These are phyloP conservation scores for Amborella trichopoda DNA, from an alignment of 164 flowering plant species.

Conservation along the genomic window DNA sequence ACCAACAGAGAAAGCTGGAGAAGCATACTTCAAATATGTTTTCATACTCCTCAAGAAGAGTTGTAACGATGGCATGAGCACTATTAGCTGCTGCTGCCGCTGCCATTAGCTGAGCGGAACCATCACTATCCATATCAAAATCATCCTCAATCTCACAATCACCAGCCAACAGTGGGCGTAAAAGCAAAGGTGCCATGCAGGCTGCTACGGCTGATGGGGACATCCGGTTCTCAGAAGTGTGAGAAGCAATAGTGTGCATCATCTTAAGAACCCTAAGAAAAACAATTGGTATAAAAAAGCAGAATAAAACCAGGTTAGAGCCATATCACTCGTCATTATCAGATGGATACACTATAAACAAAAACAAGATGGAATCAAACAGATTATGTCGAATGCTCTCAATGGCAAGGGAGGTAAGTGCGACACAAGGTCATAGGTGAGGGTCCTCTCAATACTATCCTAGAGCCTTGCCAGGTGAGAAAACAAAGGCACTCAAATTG, in stretches of 20 bases:
- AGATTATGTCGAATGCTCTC: too few relatives aligned
- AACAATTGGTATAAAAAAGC: slow-evolving; percentile 3
- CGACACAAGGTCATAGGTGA: too few relatives aligned
- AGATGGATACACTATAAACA: too few relatives aligned
- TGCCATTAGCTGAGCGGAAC: slow-evolving; percentile 83
- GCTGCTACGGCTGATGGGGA: slow-evolving; percentile 94
- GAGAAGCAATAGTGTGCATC: slow-evolving; percentile 87
- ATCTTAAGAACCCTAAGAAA: slow-evolving; percentile 63
- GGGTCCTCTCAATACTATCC: too few relatives aligned
- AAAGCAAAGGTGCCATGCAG: slow-evolving; percentile 99
- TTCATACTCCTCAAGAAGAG: slow-evolving; percentile 75
- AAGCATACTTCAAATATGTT: slow-evolving; percentile 72
- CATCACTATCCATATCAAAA: slow-evolving; percentile 78
- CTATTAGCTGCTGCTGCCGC: slow-evolving; percentile 99
- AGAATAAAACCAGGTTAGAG: slow-evolving; percentile 3
- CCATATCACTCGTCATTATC: too few relatives aligned
- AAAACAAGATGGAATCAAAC: too few relatives aligned
- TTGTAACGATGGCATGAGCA: slow-evolving; percentile 90
- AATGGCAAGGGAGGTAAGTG: too few relatives aligned
- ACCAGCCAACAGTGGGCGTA: slow-evolving; percentile 92
- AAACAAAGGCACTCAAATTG: too few relatives aligned
- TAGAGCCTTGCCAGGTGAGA: too few relatives aligned
- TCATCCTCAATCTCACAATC: slow-evolving; percentile 78
- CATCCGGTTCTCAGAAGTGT: slow-evolving; percentile 79
- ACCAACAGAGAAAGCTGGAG: too few relatives aligned